Base-by-base conservation (phyloP, 73 alveolate genomes). In the Blepharisma stoltei region DNA sequence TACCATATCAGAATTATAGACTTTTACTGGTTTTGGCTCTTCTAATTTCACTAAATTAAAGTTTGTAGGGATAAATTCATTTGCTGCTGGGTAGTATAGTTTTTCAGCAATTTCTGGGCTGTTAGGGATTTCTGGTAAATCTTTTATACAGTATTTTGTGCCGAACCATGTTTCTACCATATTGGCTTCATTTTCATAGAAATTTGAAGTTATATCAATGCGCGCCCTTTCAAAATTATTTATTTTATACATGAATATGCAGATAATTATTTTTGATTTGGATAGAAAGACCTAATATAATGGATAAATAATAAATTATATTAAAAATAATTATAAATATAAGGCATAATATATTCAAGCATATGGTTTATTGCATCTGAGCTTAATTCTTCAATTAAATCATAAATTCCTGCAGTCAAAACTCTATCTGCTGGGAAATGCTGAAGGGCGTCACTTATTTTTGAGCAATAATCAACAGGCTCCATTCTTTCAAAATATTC, bases 41-140 rank as follows among this genome's bases (percentile, higher is more conserved):
- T 78, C 67, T 20, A 66, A 75, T 27, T 82, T 86, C 11, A 86
- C 60, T 44, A 91, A 70, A 53, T 79, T 88, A 18, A 91, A 81
- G 68, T 78, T 71, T 67, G 80, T 54, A 18, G 98, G 98, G 38
- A 94, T 67, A 41, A 94, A 86, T 23, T 71, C 73, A 83, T 94
- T 78, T 45, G 52, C 84, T 0, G 89, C 41, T 32, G 41, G 41
- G 3, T 1, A 32, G 3, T 32, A 32, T 32, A 32, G 41, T 3
- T 32, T 32, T 32, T 32, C 41, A 32, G 41, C 41, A 32, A 32
- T 32, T 32, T 32, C 41, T 32, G 41, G 41, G 41, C 41, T 32
- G 41, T 32, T 32, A 3, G 41, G 41, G 41, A 32, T 32, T 32
- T 32, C 41, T 32, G 41, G 41, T 32, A 32, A 32, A 32, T 32